Evolutionary conservation across 495 filamentous ascomycete genomes (phyloP).

Genomic region (Elaphomyces granulatus): DNA sequence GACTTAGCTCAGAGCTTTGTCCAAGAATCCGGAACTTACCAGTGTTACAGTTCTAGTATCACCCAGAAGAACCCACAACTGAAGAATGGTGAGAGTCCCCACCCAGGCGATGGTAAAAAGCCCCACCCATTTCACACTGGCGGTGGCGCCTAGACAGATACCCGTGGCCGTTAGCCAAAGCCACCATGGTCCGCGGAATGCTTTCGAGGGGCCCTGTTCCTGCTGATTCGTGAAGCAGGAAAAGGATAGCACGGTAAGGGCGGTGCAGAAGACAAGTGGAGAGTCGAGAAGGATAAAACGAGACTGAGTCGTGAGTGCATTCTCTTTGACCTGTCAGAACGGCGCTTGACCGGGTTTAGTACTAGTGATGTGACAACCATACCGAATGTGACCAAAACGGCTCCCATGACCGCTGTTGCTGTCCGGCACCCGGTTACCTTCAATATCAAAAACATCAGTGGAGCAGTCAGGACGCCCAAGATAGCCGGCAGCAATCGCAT

Average conservation of each 20-base stretch:
- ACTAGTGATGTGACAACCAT: no score
- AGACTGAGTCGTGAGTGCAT: slow-evolving; percentile 86
- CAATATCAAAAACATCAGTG: slow-evolving; percentile 85
- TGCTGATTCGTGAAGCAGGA: slow-evolving; percentile 93
- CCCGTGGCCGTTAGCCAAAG: slow-evolving; percentile 90
- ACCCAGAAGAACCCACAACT: slow-evolving; percentile 88
- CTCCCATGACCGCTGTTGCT: slow-evolving; percentile 63
- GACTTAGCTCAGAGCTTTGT: slow-evolving; percentile 6
- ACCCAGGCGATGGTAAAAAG: slow-evolving; percentile 99
- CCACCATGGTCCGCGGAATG: slow-evolving; percentile 88
- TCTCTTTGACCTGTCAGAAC: slow-evolving; percentile 43
- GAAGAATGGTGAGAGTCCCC: slow-evolving; percentile 74
- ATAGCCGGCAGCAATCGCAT: slow-evolving; percentile 91
- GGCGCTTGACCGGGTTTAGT: neutral
- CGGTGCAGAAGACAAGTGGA: slow-evolving; percentile 84
- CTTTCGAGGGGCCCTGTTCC: slow-evolving; percentile 74
- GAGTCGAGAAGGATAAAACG: slow-evolving; percentile 93
- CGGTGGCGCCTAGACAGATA: slow-evolving; percentile 73
- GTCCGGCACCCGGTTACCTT: slow-evolving; percentile 86
- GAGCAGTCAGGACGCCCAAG: slow-evolving; percentile 71
- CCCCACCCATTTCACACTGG: slow-evolving; percentile 97
- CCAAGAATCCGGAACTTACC: slow-evolving; percentile 22
- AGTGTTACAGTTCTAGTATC: slow-evolving; percentile 73
- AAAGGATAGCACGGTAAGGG: slow-evolving; percentile 81
- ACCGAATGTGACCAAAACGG: slow-evolving; percentile 84